phyloP scores from a whole-genome alignment of 2,329 filamentous ascomycete genomes.

The Fusarium musae region DNA sequence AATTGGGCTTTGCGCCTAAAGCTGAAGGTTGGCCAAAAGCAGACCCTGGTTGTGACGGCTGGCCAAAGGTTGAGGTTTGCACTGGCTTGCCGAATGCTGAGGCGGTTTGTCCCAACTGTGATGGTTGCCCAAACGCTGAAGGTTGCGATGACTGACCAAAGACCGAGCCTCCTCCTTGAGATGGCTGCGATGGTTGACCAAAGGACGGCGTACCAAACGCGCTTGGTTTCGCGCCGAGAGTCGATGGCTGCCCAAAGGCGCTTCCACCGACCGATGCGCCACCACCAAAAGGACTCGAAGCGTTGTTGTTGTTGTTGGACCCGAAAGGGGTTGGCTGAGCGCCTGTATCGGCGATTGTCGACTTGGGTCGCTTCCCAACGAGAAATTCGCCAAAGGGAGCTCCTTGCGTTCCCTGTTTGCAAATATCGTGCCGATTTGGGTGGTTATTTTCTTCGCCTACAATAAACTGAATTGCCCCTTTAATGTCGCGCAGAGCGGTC shows the following conservation, averaged over 20 bases:
- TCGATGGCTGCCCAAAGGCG: slow-evolving; percentile 52
- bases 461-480: slow-evolving; percentile 78
- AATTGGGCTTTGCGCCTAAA: slow-evolving; percentile 18
- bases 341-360: slow-evolving; percentile 43
- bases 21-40: slow-evolving; percentile 36
- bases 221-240: slow-evolving; percentile 45
- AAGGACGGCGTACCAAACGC: slow-evolving; percentile 45
- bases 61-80: slow-evolving; percentile 42
- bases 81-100: slow-evolving; percentile 50
- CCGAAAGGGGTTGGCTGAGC: slow-evolving; percentile 57
- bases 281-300: slow-evolving; percentile 48
- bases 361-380: slow-evolving; percentile 50
- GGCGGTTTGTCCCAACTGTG: slow-evolving; percentile 20
- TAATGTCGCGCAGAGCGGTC: slow-evolving; percentile 73
- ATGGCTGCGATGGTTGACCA: slow-evolving; percentile 54
- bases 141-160: slow-evolving; percentile 47
- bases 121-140: slow-evolving; percentile 57
- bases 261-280: slow-evolving; percentile 41
- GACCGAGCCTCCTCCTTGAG: slow-evolving; percentile 38
- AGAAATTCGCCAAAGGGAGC: slow-evolving; percentile 59
- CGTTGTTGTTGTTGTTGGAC: slow-evolving; percentile 28
- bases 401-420: slow-evolving; percentile 59
- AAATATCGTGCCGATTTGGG: slow-evolving; percentile 78
- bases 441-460: slow-evolving; percentile 73
- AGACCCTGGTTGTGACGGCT: slow-evolving; percentile 48